Evolutionary conservation across 2,329 filamentous ascomycete genomes (phyloP), one percentile per base, ranked within the genome.

Genomic region (Dactylellina parvicollis): DNA sequence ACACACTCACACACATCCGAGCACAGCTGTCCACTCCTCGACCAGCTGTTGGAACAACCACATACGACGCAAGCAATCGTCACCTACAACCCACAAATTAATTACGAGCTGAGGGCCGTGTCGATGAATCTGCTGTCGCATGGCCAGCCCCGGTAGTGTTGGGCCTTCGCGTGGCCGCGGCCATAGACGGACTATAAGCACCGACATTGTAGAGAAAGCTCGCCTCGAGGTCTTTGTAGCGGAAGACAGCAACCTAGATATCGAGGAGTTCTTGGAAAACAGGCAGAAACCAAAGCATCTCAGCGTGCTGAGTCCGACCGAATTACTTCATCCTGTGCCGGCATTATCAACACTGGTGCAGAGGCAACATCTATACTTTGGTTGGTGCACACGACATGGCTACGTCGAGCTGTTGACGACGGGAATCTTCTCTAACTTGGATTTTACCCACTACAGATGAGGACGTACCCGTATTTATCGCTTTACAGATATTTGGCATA

Each of bases 331-430:
- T 32, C 60, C 69, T 9, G 60, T 82, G 75, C 82, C 81, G 76
- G 81, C 83, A 74, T 83, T 89, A 42, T 84, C 87, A 56, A 85
- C 85, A 16, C 84, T 92, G 77, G 81, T 86, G 44, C 85, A 87
- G 77, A 85, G 90, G 75, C 84, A 89, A 38, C 84, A 85, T 61
- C 82, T 93, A 38, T 90, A 91, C 79, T 92, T 92, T 78, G 90
- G 90, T 92, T 49, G 61, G 71, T 76, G 76, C 49, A 47, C 49
- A 32, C 28, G 32, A 38, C 14, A 24, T 28, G 8, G 12, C 16
- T 50, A 42, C 30, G 14, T 18, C 9, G 7, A 30, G 12, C 26
- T 44, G 3, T 24, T 22, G 34, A 3, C 85, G 26, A 36, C 40
- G 20, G 24, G 16, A 10, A 32, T 1, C 20, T 20, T 18, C 22